Conservation (phyloP, 441 rosid species). For the Brassica hybrid region DNA sequence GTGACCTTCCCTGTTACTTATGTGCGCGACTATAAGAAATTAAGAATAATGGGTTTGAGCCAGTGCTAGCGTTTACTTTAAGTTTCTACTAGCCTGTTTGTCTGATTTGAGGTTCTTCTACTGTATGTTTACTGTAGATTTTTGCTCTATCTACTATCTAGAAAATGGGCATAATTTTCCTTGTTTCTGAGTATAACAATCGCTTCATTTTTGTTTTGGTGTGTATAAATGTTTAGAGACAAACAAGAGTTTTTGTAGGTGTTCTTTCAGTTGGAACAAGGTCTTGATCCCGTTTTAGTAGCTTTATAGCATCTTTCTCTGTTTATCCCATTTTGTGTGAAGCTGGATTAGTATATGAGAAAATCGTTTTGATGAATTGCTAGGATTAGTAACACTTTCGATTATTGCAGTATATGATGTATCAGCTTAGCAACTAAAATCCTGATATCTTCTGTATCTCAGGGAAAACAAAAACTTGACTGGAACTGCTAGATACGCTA, state of each 20-base stretch:
- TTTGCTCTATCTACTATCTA: background rate
- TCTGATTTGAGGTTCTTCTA: slow-evolving; percentile 6
- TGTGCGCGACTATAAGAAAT: background rate
- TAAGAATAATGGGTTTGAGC: slow-evolving; percentile 21
- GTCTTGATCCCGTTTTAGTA: slow-evolving; percentile 7
- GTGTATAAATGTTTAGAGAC: background rate
- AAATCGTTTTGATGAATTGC: background rate
- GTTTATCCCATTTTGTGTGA: background rate
- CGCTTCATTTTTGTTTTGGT: slow-evolving; percentile 5
- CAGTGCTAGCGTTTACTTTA: slow-evolving; percentile 9
- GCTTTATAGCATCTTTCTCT: slow-evolving; percentile 1
- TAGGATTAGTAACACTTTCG: background rate
- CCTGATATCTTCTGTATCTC: slow-evolving; percentile 16
- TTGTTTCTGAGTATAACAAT: slow-evolving; percentile 9
- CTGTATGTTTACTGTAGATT: background rate
- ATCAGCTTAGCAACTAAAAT: background rate
- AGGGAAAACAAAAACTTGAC: slow-evolving; percentile 51
- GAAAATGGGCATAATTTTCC: slow-evolving; percentile 5
- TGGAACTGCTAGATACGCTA: slow-evolving; percentile 51
- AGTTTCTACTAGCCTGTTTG: background rate
- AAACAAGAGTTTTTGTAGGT: background rate
- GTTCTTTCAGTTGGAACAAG: background rate
- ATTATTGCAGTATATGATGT: too few relatives aligned
- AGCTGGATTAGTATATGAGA: background rate
- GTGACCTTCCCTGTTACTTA: slow-evolving; percentile 22